Evolutionary conservation across 768 basidiomycete species (phyloP).

Genomic region (Podaxis pistillaris): DNA sequence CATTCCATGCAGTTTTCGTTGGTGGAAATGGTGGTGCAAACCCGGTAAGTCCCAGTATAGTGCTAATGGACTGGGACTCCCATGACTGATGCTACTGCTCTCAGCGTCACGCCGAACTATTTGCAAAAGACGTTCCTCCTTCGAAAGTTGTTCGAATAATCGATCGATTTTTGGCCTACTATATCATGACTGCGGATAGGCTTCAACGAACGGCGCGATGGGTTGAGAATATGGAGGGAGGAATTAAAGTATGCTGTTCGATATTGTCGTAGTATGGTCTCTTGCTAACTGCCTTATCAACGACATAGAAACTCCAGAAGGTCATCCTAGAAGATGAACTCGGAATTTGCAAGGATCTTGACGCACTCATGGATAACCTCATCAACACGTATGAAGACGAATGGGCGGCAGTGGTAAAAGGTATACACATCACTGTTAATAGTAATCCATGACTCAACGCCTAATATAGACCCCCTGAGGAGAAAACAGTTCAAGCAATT

Average conservation of each 20-base stretch:
- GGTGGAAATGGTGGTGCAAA: constrained; percentile 71
- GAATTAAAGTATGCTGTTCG: constrained; percentile 46
- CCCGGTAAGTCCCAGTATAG: constrained; percentile 25
- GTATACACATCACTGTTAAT: constrained; percentile 17
- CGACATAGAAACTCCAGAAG: constrained; percentile 49
- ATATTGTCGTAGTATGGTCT: neutral
- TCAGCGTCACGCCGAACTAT: constrained; percentile 57
- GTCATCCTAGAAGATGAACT: constrained; percentile 70
- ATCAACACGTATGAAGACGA: constrained; percentile 68
- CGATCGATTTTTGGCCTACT: constrained; percentile 66
- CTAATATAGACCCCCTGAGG: constrained; percentile 37
- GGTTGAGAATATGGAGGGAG: constrained; percentile 70
- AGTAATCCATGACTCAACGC: neutral
- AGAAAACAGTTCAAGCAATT: constrained; percentile 60
- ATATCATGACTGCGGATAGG: constrained; percentile 72
- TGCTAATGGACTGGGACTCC: neutral
- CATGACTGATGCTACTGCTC: constrained; percentile 23
- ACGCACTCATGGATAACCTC: constrained; percentile 62
- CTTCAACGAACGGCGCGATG: constrained; percentile 73
- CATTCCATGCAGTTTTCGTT: constrained; percentile 47
- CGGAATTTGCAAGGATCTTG: constrained; percentile 69
- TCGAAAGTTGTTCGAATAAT: constrained; percentile 55
- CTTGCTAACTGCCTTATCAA: neutral
- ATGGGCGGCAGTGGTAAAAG: constrained; percentile 62
- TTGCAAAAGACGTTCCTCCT: constrained; percentile 67